Percentiles rank a stretch among this genome's conserved stretches.
Evolutionary conservation across 106 monocot genomes (phyloP).

Genomic region (Chionographis japonica): DNA sequence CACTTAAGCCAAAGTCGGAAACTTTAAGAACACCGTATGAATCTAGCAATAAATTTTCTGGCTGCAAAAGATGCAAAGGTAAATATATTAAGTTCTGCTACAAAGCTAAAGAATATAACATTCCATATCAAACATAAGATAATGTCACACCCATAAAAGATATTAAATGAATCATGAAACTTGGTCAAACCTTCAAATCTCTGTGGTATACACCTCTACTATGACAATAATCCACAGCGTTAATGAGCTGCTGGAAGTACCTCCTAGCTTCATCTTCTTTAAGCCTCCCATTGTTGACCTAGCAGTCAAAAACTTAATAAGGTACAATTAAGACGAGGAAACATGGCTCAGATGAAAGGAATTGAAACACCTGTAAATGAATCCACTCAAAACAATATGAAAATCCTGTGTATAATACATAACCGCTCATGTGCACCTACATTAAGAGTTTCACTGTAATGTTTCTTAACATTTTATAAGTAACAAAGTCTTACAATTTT

Average conservation of each 20-base stretch:
- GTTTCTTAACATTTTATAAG: neutral
- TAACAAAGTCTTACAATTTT: slow-evolving; percentile 66
- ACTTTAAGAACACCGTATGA: slow-evolving; percentile 68
- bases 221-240: slow-evolving; percentile 96
- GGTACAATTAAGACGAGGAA: neutral
- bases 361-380: too few species aligned
- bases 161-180: neutral
- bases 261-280: slow-evolving; percentile 85
- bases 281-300: slow-evolving; percentile 68
- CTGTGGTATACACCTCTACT: slow-evolving; percentile 85
- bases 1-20: slow-evolving; percentile 89
- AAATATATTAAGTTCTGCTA: neutral
- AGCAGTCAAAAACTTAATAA: slow-evolving; percentile 6
- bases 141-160: neutral
- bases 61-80: slow-evolving; percentile 41
- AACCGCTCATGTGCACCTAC: too few species aligned
- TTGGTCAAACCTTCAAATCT: slow-evolving; percentile 65
- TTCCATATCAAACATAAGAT: neutral
- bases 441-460: too few species aligned
- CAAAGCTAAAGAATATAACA: neutral
- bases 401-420: too few species aligned
- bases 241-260: slow-evolving; percentile 89
- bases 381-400: too few species aligned
- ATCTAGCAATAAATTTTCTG: slow-evolving; percentile 90
- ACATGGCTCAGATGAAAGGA: neutral